Percentiles rank a stretch among this genome's conserved stretches.
These are phyloP conservation scores for Kodamaea neixiangensis DNA, from an alignment of 805 yeast species.

Conservation along the genomic window DNA sequence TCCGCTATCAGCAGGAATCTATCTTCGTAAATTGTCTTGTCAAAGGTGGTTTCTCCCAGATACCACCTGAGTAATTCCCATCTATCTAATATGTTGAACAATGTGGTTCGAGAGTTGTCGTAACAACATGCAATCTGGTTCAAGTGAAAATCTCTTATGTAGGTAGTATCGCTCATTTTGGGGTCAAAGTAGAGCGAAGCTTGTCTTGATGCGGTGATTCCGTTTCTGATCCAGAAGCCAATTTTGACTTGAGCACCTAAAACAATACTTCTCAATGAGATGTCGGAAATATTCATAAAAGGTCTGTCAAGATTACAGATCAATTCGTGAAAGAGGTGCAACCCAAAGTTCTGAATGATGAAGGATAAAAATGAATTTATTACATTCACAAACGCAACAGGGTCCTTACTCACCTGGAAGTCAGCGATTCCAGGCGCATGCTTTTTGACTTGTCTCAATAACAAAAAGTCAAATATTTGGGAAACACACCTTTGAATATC, in stretches of 20 bases:
- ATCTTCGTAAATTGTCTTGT: constrained; percentile 49
- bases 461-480: constrained; percentile 31
- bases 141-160: constrained; percentile 47
- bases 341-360: constrained; percentile 36
- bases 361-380: constrained; percentile 56
- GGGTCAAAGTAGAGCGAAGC: constrained; percentile 50
- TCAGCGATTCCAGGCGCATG: constrained; percentile 34
- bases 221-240: constrained; percentile 78
- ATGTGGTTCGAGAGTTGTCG: constrained; percentile 39
- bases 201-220: constrained; percentile 53
- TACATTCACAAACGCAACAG: constrained; percentile 61
- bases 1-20: constrained; percentile 45
- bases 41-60: constrained; percentile 31
- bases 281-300: constrained; percentile 53
- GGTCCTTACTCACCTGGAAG: constrained; percentile 48
- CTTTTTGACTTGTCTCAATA: constrained; percentile 22
- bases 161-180: constrained; percentile 41
- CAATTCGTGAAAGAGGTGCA: constrained; percentile 18
- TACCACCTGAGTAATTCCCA: constrained; percentile 62
- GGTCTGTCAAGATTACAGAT: constrained; percentile 26
- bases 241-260: constrained; percentile 60
- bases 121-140: constrained; percentile 44
- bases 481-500: constrained; percentile 14
- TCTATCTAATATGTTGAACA: constrained; percentile 47
- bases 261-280: constrained; percentile 60